phyloP scores from a whole-genome alignment of 805 yeast species.

The Metschnikowia gelsemii region DNA sequence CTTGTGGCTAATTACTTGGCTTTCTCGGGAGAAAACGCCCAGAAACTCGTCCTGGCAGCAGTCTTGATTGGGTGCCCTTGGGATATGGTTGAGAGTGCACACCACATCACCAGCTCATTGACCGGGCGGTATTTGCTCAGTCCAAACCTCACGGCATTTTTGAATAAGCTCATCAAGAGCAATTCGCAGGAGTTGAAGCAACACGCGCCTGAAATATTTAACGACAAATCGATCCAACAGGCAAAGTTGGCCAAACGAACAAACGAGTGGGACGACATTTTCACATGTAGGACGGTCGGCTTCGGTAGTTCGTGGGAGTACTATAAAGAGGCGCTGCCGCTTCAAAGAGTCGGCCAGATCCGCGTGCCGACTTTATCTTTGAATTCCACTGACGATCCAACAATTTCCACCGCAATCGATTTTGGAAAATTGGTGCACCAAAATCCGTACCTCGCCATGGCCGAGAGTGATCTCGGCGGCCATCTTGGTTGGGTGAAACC shows the following conservation, averaged over 20 bases:
- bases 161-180: conserved; percentile 34
- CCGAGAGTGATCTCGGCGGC: conserved; percentile 70
- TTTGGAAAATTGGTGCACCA: conserved; percentile 39
- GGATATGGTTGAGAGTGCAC: conserved; percentile 59
- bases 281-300: conserved; percentile 68
- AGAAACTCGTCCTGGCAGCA: conserved; percentile 47
- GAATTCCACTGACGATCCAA: conserved; percentile 75
- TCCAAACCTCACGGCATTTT: conserved; percentile 34
- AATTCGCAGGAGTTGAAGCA: conserved; percentile 33
- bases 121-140: conserved; percentile 35
- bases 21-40: conserved; percentile 43
- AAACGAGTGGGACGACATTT: conserved; percentile 58
- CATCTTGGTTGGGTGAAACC: conserved; percentile 77
- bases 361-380: conserved; percentile 63
- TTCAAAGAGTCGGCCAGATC: conserved; percentile 48
- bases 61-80: conserved; percentile 65
- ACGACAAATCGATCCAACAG: conserved; percentile 45
- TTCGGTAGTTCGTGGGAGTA: conserved; percentile 63
- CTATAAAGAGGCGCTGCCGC: conserved; percentile 62
- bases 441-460: conserved; percentile 60
- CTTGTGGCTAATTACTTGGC: conserved; percentile 72
- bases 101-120: conserved; percentile 39
- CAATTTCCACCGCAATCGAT: conserved; percentile 60
- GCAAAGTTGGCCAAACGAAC: conserved; percentile 43
- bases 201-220: conserved; percentile 30